Base-by-base conservation (phyloP, 2,329 filamentous ascomycete species). In the Colletotrichum tropicicola region DNA sequence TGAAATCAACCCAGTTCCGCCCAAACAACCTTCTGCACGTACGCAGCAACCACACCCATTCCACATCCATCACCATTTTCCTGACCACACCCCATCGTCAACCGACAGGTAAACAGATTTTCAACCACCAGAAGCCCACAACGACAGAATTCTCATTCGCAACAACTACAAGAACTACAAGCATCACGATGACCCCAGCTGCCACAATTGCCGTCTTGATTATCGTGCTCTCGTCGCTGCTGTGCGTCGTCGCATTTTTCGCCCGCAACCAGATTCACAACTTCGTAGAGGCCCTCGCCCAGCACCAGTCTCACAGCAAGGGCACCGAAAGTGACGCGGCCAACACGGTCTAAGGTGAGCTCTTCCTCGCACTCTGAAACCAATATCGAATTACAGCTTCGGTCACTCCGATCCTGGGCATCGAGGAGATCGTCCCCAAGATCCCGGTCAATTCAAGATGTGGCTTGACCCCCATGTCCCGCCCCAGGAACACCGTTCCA, bases 201-300 rank as follows among this genome's bases (percentile, higher is more conserved):
- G 68, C 67, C 23, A 65, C 62, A 6, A 73, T 80, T 7, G 77
- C 75, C 23, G 65, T 79, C 47, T 55, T 78, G 5, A 43, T 79
- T 25, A 58, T 79, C 10, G 64, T 70, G 10, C 63, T 81, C 27
- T 68, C 77, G 51, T 43, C 68, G 6, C 55, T 78, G 28, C 60
- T 77, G 43, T 72, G 64, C 17, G 25, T 72, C 17, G 28, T 80
- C 27, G 67, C 62, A 47, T 79, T 71, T 69, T 73, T 73, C 43
- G 68, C 73, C 63, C 74, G 74, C 28, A 67, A 59, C 39, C 63
- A 70, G 39, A 65, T 80, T 49, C 68, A 71, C 43, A 64, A 56
- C 23, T 79, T 78, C 62, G 72, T 74, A 25, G 61, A 62, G 39
- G 21, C 23, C 25, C 55, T 68, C 13, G 53, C 52, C 23, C 21